Conservation (phyloP, 2,329 filamentous ascomycete species). For the Akanthomyces dipterigenus region DNA sequence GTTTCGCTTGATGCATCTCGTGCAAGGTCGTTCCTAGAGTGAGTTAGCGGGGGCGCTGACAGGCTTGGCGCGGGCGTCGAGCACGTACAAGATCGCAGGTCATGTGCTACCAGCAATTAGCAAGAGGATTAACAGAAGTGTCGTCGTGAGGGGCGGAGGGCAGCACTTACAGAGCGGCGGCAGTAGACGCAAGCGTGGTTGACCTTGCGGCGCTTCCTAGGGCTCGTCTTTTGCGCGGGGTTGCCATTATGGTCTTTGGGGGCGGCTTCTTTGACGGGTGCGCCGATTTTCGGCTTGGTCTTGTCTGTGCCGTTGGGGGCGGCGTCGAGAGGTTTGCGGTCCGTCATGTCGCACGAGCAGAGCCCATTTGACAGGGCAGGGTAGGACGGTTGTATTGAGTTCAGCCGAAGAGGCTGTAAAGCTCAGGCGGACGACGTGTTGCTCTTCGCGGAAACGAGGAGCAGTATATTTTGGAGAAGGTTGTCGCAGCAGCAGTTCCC, state of each 20-base stretch:
- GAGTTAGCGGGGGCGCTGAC: slow-evolving; percentile 20
- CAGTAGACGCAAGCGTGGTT: slow-evolving; percentile 88
- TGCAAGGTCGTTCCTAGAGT: slow-evolving; percentile 82
- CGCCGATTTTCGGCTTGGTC: not conserved
- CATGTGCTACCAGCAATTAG: slow-evolving; percentile 61
- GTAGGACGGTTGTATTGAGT: not conserved
- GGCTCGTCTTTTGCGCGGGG: slow-evolving; percentile 42
- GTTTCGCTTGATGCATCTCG: slow-evolving; percentile 94
- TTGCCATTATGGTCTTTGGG: slow-evolving; percentile 23
- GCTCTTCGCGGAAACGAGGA: not conserved
- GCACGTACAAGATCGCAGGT: slow-evolving; percentile 80
- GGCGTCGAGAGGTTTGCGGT: slow-evolving; percentile 21
- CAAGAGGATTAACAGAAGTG: slow-evolving; percentile 12
- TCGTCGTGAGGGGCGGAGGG: not conserved
- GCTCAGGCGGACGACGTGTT: not conserved
- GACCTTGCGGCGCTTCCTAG: slow-evolving; percentile 82
- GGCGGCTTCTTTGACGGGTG: slow-evolving; percentile 19
- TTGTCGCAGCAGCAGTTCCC: not conserved
- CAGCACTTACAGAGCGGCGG: slow-evolving; percentile 73
- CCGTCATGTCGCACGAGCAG: slow-evolving; percentile 21
- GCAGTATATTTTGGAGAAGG: not conserved
- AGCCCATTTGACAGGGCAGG: not conserved
- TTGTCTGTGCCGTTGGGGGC: slow-evolving; percentile 21
- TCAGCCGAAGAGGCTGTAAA: not conserved
- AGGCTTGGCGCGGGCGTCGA: slow-evolving; percentile 13